Conservation (phyloP, 768 basidiomycete genomes). For the Kwoniella botswanensis region DNA sequence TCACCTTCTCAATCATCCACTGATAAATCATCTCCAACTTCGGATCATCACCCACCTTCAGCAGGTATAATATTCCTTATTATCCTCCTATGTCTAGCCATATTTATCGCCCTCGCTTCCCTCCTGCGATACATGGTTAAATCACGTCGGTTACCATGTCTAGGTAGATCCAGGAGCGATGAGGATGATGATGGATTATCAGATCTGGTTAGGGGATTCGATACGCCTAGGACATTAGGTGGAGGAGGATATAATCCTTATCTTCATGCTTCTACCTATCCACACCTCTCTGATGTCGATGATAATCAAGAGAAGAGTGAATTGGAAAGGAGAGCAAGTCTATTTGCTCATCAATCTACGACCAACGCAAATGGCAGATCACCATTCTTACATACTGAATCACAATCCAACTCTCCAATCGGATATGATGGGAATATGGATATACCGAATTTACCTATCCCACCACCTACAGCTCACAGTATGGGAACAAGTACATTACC, state of each 20-base stretch:
- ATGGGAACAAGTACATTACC: constrained; percentile 1
- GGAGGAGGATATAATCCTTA: constrained; percentile 15
- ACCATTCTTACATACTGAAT: constrained; percentile 24
- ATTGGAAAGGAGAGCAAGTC: constrained; percentile 7
- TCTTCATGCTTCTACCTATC: constrained; percentile 2
- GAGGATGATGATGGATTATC: constrained; percentile 28
- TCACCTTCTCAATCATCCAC: background rate
- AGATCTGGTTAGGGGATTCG: constrained; percentile 22
- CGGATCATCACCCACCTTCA: constrained; percentile 15
- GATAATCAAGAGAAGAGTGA: constrained; percentile 7
- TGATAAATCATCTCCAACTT: background rate
- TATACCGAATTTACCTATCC: constrained; percentile 3
- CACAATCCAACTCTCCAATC: background rate
- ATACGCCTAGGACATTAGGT: constrained; percentile 9
- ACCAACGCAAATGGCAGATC: constrained; percentile 3
- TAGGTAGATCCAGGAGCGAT: background rate
- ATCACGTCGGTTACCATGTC: background rate
- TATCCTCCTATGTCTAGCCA: constrained; percentile 13
- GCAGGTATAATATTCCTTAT: constrained; percentile 25
- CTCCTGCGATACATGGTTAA: constrained; percentile 10
- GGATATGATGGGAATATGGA: background rate
- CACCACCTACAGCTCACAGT: background rate
- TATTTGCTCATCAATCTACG: constrained; percentile 8
- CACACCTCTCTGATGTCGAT: background rate
- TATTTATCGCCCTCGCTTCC: constrained; percentile 14